A percentile compares a stretch with the other conserved stretches of the same genome.
Evolutionary conservation across 2,329 filamentous ascomycete species (phyloP).

Genomic region (Penicillium sumatraense): DNA sequence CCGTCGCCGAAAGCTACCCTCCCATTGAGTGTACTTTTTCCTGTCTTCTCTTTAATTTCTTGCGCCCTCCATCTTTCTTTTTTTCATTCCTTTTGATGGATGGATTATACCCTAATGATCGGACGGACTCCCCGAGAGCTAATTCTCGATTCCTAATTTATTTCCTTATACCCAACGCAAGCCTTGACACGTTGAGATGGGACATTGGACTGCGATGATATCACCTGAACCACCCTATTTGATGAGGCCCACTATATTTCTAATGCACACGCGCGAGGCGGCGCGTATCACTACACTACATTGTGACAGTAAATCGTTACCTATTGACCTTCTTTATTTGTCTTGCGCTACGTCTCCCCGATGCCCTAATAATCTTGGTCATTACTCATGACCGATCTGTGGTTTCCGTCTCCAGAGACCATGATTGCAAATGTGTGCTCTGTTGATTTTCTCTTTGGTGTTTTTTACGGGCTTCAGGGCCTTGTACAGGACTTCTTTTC

Average conservation of each 20-base stretch:
- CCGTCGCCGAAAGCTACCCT: slow-evolving; percentile 50
- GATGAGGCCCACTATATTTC: neutral
- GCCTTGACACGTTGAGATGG: neutral
- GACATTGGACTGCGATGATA: slow-evolving; percentile 2
- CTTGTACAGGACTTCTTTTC: slow-evolving; percentile 6
- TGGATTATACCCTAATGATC: slow-evolving; percentile 30
- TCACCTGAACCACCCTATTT: neutral
- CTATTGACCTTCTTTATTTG: neutral
- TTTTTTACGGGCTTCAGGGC: neutral
- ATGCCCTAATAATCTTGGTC: neutral
- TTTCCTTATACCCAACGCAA: slow-evolving; percentile 20
- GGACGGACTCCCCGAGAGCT: slow-evolving; percentile 13
- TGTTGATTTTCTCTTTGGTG: neutral
- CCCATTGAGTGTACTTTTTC: neutral
- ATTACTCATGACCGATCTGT: neutral
- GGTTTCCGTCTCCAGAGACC: neutral
- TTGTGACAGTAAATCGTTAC: neutral
- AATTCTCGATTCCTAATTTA: slow-evolving; percentile 22
- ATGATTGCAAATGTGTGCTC: slow-evolving; percentile 1
- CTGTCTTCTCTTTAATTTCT: no score
- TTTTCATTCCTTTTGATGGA: slow-evolving; percentile 15
- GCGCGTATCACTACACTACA: neutral
- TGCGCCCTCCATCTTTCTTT: neutral
- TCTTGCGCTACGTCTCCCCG: neutral
- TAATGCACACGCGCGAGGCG: no score